Conservation (phyloP, 352 stramenopile genomes). For the Phytophthora melonis region DNA sequence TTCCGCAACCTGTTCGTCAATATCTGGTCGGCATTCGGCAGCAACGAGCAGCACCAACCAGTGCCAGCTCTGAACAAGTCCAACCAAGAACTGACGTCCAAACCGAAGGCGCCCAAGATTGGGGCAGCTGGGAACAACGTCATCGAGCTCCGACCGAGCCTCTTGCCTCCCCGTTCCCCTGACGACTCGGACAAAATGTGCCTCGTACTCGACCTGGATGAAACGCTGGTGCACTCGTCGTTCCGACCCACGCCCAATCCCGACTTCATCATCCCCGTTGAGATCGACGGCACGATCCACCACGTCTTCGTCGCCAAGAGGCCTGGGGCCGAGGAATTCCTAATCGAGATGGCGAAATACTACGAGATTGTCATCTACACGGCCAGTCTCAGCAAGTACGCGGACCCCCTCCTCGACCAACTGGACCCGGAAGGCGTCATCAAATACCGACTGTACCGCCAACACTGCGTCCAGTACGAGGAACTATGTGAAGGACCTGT, state of each 20-base stretch:
- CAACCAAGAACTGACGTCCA: slow-evolving; percentile 11
- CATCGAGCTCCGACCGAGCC: slow-evolving; percentile 60
- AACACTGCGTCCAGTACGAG: slow-evolving; percentile 95
- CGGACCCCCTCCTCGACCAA: slow-evolving; percentile 95
- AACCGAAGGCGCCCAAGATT: slow-evolving; percentile 9
- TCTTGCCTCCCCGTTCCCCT: slow-evolving; percentile 41
- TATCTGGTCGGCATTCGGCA: slow-evolving; percentile 64
- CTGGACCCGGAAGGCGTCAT: slow-evolving; percentile 93
- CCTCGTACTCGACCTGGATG: slow-evolving; percentile 95
- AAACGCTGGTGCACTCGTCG: slow-evolving; percentile 97
- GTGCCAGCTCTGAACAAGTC: slow-evolving; percentile 28
- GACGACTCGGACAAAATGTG: slow-evolving; percentile 83
- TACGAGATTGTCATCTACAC: slow-evolving; percentile 99
- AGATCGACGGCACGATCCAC: slow-evolving; percentile 89
- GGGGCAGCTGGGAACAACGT: slow-evolving; percentile 31
- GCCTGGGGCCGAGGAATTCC: slow-evolving; percentile 96
- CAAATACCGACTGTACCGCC: slow-evolving; percentile 90
- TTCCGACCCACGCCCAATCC: slow-evolving; percentile 93
- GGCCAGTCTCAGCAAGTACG: slow-evolving; percentile 96
- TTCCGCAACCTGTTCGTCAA: slow-evolving; percentile 70
- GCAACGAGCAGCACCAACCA: slow-evolving; percentile 62
- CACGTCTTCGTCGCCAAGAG: slow-evolving; percentile 92
- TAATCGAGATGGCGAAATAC: slow-evolving; percentile 93
- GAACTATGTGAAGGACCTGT: slow-evolving; percentile 98
- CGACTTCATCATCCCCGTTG: slow-evolving; percentile 97